Base-by-base conservation (phyloP, 345 rosid genomes). In the Citrus trifoliata region DNA sequence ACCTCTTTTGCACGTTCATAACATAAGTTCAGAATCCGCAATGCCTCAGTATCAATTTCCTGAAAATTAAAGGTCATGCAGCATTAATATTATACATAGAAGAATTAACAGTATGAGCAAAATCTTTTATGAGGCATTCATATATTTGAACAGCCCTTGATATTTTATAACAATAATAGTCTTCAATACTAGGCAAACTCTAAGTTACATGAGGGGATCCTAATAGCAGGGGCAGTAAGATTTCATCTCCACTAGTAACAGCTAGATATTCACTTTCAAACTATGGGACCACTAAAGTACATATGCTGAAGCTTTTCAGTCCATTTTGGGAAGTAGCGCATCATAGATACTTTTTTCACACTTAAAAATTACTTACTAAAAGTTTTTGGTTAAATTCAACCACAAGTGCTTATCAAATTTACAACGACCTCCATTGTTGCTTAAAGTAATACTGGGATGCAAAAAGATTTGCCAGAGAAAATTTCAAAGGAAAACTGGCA, bases 1-100 rank as follows among this genome's bases (percentile, higher is more conserved):
- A 93, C 97, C 98, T 89, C 93, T 88, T 92, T 95, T 63, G 98
- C 94, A 60, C 91, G 86, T 71, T 88, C 92, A 66, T 93, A 93
- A 80, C 98, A 89, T 79, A 67, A 56, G 82, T 91, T 88, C 79
- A 90, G 22, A 75, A 95, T 89, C 82, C 71, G 83, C 82, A 88
- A 80, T 3, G 98, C 95, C 86, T 91, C 97, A n/a, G 81, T 64
- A 85, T 95, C 98, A 78, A 95, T 92, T 38, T 89, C 95, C 98
- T 95, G 88, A 73, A 82, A 73, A 80, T 46, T 74, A 74, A 74
- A 65, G 68, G 71, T 24, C 42, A 46, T 30, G 5, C 37, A 46
- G 5, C 51, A 46, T 46, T 10, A 74, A 63, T 28, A 30, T 75
- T 46, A 33, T 46, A 32, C 40, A 21, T 6, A 75, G 33, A 59